phyloP scores from a whole-genome alignment of 1,284 basidiomycete species.

The Ceratobasidium theobromae region DNA sequence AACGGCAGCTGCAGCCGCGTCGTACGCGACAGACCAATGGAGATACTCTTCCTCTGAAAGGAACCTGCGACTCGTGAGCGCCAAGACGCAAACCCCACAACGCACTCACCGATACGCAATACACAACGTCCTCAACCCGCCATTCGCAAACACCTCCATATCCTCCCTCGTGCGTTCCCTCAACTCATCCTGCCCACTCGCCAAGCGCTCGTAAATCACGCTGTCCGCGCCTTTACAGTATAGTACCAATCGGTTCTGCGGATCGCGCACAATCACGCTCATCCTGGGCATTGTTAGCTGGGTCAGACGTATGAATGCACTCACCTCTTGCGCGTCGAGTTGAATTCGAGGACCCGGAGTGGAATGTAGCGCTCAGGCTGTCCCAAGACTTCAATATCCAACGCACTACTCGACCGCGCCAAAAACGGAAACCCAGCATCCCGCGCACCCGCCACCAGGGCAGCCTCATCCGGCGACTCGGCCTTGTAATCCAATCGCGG shows the following conservation, averaged over 20 bases:
- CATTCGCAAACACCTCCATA: conserved; percentile 93
- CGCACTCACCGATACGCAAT: conserved; percentile 65
- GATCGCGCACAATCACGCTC: conserved; percentile 84
- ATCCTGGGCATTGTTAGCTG: conserved; percentile 48
- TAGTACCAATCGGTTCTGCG: conserved; percentile 78
- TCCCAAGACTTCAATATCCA: conserved; percentile 93
- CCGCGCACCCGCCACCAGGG: conserved; percentile 86
- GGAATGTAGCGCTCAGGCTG: conserved; percentile 79
- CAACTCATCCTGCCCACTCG: conserved; percentile 70
- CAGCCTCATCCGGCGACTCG: conserved; percentile 93
- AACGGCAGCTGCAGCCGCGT: conserved; percentile 73
- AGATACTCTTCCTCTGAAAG: conserved; percentile 83
- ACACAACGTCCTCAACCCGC: conserved; percentile 87
- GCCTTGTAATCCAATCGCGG: conserved; percentile 85
- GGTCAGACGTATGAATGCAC: background rate
- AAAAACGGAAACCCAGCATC: conserved; percentile 94
- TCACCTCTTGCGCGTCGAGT: conserved; percentile 80
- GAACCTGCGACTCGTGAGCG: conserved; percentile 41
- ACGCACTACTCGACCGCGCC: conserved; percentile 66
- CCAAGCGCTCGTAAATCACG: conserved; percentile 87
- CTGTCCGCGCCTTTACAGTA: conserved; percentile 98
- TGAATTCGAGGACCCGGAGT: conserved; percentile 88
- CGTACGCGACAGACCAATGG: conserved; percentile 79
- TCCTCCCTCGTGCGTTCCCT: conserved; percentile 81
- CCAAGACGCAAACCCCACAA: background rate